These are phyloP conservation scores for Chrysanthemum lavandulifolium DNA, from an alignment of 129 eudicot species.

Conservation along the genomic window DNA sequence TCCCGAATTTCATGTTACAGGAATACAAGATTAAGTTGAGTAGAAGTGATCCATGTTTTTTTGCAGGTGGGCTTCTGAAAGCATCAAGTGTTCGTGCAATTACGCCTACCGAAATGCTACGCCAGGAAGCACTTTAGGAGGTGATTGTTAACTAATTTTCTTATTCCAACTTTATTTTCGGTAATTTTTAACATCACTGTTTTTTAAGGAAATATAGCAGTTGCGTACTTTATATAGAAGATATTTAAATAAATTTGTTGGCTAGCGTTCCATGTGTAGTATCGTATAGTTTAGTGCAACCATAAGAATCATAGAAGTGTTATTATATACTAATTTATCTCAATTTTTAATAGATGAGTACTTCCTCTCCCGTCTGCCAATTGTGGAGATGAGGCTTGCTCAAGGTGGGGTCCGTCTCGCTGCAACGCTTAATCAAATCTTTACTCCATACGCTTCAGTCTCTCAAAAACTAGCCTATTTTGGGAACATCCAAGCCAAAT, in stretches of 20 bases:
- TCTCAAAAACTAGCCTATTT: conserved; percentile 36
- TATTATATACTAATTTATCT: conserved; percentile 3
- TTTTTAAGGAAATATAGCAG: not conserved
- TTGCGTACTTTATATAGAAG: not conserved
- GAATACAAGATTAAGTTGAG: not conserved
- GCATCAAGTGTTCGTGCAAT: conserved; percentile 73
- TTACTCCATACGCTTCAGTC: conserved; percentile 38
- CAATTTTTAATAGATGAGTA: conserved; percentile 60
- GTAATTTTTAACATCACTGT: conserved; percentile 9
- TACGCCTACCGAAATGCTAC: conserved; percentile 97
- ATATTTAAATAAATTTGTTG: not conserved
- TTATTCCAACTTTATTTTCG: not conserved
- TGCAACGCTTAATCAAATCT: conserved; percentile 81
- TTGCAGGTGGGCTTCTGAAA: conserved; percentile 97
- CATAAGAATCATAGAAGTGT: no score
- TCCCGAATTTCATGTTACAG: not conserved
- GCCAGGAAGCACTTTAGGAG: conserved; percentile 89
- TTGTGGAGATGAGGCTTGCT: conserved; percentile 86
- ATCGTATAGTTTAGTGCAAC: no score
- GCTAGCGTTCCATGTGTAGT: not conserved
- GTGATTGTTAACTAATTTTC: conserved; percentile 29
- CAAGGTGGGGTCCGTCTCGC: conserved; percentile 95
- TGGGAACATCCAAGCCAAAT: conserved; percentile 19
- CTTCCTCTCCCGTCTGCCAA: conserved; percentile 86
- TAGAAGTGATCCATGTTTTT: conserved; percentile 5